Conservation (phyloP, 2,329 filamentous ascomycete genomes). For the Fusarium brevicatenulatum region DNA sequence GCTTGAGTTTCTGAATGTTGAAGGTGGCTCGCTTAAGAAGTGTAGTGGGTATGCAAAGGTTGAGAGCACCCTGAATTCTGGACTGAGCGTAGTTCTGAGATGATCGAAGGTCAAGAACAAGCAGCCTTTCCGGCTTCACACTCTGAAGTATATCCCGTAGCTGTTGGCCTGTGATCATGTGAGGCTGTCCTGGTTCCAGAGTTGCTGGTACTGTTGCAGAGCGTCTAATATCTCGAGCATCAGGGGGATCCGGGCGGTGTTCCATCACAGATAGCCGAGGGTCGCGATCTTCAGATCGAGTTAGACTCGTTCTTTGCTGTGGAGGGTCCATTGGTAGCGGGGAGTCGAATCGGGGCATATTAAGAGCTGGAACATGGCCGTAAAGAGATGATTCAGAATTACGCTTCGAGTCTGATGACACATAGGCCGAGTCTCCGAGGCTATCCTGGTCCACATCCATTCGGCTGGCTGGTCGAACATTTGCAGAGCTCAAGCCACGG, state of each 20-base stretch:
- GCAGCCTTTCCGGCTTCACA: constrained; percentile 55
- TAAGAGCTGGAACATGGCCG: constrained; percentile 53
- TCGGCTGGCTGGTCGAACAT: constrained; percentile 38
- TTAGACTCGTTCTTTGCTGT: constrained; percentile 46
- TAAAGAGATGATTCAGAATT: constrained; percentile 60
- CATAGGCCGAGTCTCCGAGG: constrained; percentile 64
- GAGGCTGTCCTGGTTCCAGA: constrained; percentile 58
- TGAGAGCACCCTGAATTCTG: constrained; percentile 82
- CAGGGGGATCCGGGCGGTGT: constrained; percentile 55
- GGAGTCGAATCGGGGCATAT: constrained; percentile 56
- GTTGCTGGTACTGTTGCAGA: constrained; percentile 65
- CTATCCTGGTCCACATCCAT: constrained; percentile 60
- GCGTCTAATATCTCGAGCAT: constrained; percentile 40
- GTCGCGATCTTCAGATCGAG: constrained; percentile 61
- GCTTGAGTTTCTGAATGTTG: constrained; percentile 85
- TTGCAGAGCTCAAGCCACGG: constrained; percentile 37
- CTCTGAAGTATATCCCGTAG: constrained; percentile 66
- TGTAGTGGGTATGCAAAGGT: constrained; percentile 94
- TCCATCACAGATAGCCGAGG: constrained; percentile 65
- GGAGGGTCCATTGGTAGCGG: constrained; percentile 47
- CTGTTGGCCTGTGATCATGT: constrained; percentile 63
- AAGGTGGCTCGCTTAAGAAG: constrained; percentile 91
- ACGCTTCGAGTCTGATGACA: constrained; percentile 64
- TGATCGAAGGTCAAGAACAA: constrained; percentile 88
- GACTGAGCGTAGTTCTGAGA: constrained; percentile 82